Conservation (phyloP, 148 eudicot genomes). For the Rhododendron ovatum region DNA sequence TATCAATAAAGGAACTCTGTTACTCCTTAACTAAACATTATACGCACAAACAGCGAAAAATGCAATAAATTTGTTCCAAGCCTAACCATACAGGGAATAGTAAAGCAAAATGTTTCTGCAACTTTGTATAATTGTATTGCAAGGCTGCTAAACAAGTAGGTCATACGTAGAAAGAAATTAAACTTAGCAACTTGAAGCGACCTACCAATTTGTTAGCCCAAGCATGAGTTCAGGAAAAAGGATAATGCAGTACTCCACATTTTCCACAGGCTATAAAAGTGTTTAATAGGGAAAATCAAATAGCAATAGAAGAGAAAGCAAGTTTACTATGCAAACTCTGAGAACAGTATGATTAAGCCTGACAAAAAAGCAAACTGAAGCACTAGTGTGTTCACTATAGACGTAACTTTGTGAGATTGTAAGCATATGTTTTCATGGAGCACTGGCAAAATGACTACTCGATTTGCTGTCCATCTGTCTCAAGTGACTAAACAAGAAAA, state of each 20-base stretch:
- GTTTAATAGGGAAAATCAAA: neutral
- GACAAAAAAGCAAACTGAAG: neutral
- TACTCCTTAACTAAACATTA: neutral
- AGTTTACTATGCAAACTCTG: neutral
- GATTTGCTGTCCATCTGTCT: neutral
- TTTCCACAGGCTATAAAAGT: neutral
- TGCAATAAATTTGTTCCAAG: neutral
- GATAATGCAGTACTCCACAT: neutral
- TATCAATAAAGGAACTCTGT: conserved; percentile 2
- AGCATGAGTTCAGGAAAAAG: neutral
- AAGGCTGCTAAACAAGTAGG: neutral
- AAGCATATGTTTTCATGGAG: neutral
- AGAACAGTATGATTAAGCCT: neutral
- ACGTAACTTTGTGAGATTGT: neutral
- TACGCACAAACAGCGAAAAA: neutral
- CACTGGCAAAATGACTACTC: neutral
- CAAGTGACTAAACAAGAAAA: neutral
- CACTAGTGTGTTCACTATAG: neutral
- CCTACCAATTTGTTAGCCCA: neutral
- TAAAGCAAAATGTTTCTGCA: neutral
- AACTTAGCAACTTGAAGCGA: neutral
- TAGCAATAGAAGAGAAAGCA: neutral
- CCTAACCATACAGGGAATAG: neutral
- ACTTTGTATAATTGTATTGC: neutral
- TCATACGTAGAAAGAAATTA: neutral